Base-by-base conservation (phyloP, 2,329 filamentous ascomycete species). In the Ploettnerulaceae sp. region DNA sequence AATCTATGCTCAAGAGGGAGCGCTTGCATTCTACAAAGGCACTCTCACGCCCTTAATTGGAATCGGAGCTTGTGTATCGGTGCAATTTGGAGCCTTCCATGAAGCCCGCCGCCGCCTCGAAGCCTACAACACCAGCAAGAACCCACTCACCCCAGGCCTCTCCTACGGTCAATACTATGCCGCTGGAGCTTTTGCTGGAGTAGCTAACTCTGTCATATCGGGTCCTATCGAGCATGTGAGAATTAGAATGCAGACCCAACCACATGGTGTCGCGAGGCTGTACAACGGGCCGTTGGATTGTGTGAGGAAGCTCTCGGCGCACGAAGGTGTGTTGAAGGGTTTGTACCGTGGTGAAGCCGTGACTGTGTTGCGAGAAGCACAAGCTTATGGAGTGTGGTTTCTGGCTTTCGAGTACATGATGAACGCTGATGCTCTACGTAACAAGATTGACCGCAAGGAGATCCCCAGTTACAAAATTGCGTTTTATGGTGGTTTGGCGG, bases 51-150 rank as follows among this genome's bases (percentile, higher is more conserved):
- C 93, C 0, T 76, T 98, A 46, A 79, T 98, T 47, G 93, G 93
- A 57, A 97, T 98, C 64, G 93, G 93, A 58, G 93, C 93, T 58
- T 98, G 93, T 67, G 90, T 93, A 35, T 96, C 89, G n/a, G 85
- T 98, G 60, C 93, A 98, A 73, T 98, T 98, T 67, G 93, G 90
- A 54, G 93, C 86, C 60, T 98, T 97, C 76, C 89, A 96, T 74
- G 84, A 86, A 63, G 90, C 91, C 7, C 86, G 88, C 50, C 87
- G 93, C 49, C 84, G 79, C 61, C 82, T 98, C 65, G 91, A 97
- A 71, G 72, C 78, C 34, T 75, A 77, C 56, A 95, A 95, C 69
- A 65, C 72, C 54, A 68, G 70, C 59, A 60, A 62, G 53, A 57
- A 61, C 48, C 59, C 65, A 34, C 39, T 52, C 59, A 57, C 56